Evolutionary conservation across 441 rosid genomes (phyloP).

Genomic region (Populus trichocarpa): DNA sequence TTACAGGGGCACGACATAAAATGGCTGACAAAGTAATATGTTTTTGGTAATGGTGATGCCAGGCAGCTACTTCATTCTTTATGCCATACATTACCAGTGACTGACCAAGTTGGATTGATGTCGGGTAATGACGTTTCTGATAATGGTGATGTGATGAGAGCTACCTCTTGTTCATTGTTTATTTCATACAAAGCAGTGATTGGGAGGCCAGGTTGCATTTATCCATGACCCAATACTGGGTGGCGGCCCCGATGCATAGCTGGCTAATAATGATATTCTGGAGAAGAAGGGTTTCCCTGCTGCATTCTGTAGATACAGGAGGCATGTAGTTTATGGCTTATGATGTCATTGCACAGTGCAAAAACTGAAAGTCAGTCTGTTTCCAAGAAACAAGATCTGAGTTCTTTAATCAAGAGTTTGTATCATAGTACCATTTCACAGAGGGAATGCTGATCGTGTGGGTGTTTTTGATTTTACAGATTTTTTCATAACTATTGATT

Average conservation of each 20-base stretch:
- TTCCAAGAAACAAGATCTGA: not conserved
- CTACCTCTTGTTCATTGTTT: not conserved
- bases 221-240: not conserved
- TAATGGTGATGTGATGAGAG: not conserved
- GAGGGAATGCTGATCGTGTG: not conserved
- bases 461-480: not conserved
- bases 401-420: not conserved
- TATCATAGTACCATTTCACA: not conserved
- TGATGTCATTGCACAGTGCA: not conserved
- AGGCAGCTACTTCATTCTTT: not conserved
- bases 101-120: constrained; percentile 13
- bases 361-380: not conserved
- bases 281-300: not conserved
- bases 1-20: not conserved
- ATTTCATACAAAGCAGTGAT: no score
- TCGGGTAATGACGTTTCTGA: no score
- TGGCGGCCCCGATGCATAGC: constrained; percentile 2
- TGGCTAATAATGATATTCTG: constrained; percentile 11
- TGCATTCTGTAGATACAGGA: not conserved
- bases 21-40: not conserved
- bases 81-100: not conserved
- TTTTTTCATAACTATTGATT: not conserved
- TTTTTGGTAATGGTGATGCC: not conserved
- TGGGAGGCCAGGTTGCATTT: no score
- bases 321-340: not conserved